These are phyloP conservation scores for Colletotrichum tropicale DNA, from an alignment of 2,329 filamentous ascomycete genomes.

Conservation along the genomic window DNA sequence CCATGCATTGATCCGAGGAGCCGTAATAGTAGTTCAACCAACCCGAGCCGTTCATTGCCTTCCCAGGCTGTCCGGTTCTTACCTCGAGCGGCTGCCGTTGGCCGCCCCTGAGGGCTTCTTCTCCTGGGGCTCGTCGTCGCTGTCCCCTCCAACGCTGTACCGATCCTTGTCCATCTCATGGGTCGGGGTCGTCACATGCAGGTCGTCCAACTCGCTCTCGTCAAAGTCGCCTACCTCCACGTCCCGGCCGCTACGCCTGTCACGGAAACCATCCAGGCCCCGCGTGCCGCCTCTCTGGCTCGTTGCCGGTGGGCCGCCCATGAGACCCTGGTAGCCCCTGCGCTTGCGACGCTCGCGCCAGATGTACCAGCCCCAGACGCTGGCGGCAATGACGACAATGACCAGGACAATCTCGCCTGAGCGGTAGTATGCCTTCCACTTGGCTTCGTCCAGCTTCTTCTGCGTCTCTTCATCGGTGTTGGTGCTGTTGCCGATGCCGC, in stretches of 20 bases:
- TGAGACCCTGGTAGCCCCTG: slow-evolving; percentile 58
- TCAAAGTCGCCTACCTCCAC: slow-evolving; percentile 70
- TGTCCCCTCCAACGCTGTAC: slow-evolving; percentile 63
- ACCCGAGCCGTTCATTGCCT: not conserved
- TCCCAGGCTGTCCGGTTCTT: not conserved
- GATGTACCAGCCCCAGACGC: slow-evolving; percentile 75
- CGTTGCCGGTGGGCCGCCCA: slow-evolving; percentile 36
- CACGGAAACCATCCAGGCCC: slow-evolving; percentile 51
- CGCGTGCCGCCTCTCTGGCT: slow-evolving; percentile 30
- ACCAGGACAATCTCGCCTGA: slow-evolving; percentile 86
- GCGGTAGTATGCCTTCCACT: slow-evolving; percentile 87
- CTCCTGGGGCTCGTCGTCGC: slow-evolving; percentile 53
- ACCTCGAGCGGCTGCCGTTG: slow-evolving; percentile 19
- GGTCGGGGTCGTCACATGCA: slow-evolving; percentile 56
- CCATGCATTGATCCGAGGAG: slow-evolving; percentile 9
- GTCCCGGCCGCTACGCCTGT: slow-evolving; percentile 52
- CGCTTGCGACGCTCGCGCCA: slow-evolving; percentile 66
- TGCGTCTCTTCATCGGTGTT: slow-evolving; percentile 70
- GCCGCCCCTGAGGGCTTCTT: slow-evolving; percentile 11
- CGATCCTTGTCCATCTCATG: slow-evolving; percentile 45
- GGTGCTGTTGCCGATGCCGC: slow-evolving; percentile 67
- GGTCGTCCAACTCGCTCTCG: slow-evolving; percentile 67
- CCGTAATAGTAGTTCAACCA: not conserved
- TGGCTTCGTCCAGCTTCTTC: slow-evolving; percentile 78
- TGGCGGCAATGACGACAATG: slow-evolving; percentile 76